These are phyloP conservation scores for Thalassiosira ordinaria DNA, from an alignment of 352 stramenopile species.

Conservation along the genomic window DNA sequence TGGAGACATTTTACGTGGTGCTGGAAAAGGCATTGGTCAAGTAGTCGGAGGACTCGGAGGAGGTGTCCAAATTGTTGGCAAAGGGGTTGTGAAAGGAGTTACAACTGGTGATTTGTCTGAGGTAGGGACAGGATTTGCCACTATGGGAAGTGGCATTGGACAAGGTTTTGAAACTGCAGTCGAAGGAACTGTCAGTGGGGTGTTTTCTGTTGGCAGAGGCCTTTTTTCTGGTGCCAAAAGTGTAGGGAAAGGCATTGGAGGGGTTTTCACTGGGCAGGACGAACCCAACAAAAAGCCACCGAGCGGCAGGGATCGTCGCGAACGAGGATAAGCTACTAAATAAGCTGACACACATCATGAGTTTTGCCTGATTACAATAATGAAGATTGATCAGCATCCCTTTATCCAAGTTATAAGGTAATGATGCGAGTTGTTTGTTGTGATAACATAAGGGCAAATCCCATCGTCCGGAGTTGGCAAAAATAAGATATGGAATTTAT, in stretches of 20 bases:
- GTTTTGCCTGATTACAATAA: too few relatives aligned
- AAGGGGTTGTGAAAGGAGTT: conserved; percentile 80
- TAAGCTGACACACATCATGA: too few relatives aligned
- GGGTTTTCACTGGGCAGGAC: conserved; percentile 61
- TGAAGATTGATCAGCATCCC: too few relatives aligned
- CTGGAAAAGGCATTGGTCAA: conserved; percentile 84
- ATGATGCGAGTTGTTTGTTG: too few relatives aligned
- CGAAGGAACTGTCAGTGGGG: conserved; percentile 77
- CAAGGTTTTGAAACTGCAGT: conserved; percentile 79
- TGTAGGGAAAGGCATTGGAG: conserved; percentile 79
- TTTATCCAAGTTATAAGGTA: too few relatives aligned
- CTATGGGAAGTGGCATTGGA: conserved; percentile 76
- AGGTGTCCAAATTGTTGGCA: conserved; percentile 70
- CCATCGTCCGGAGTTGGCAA: too few relatives aligned
- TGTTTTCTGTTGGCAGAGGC: conserved; percentile 77
- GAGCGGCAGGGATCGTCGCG: neutral
- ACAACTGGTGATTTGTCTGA: conserved; percentile 65
- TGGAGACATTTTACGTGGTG: conserved; percentile 78
- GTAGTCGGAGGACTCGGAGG: conserved; percentile 79
- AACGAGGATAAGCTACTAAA: too few relatives aligned
- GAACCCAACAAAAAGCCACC: conserved; percentile 11
- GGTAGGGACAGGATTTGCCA: conserved; percentile 70
- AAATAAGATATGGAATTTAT: too few relatives aligned
- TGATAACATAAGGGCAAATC: too few relatives aligned
- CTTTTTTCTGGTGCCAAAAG: conserved; percentile 81